These are phyloP conservation scores for Amanita rimosa DNA, from an alignment of 768 basidiomycete species.

Conservation along the genomic window DNA sequence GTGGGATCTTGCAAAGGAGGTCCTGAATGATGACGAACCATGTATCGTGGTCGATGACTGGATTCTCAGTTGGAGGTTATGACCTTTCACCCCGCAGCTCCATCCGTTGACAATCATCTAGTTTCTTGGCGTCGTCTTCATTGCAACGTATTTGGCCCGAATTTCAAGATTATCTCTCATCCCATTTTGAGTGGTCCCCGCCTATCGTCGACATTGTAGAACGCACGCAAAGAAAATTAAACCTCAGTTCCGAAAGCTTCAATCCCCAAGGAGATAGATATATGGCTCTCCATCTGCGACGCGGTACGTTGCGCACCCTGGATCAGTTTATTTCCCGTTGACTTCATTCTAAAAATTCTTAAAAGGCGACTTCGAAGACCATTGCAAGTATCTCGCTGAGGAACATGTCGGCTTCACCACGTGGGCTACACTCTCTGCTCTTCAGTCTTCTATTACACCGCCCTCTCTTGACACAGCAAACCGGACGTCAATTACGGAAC, in stretches of 20 bases:
- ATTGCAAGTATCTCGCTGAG: slow-evolving; percentile 26
- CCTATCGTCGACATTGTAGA: slow-evolving; percentile 21
- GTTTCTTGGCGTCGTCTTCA: slow-evolving; percentile 28
- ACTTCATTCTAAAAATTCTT: background rate
- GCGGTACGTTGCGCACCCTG: slow-evolving; percentile 17
- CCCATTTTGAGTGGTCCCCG: slow-evolving; percentile 31
- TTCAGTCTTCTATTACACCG: slow-evolving; percentile 19
- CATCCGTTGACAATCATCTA: slow-evolving; percentile 8
- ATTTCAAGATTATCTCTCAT: slow-evolving; percentile 25
- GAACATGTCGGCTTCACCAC: slow-evolving; percentile 29
- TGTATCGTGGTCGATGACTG: slow-evolving; percentile 34
- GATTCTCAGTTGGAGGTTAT: slow-evolving; percentile 31
- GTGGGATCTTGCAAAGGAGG: slow-evolving; percentile 25
- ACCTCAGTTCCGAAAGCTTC: slow-evolving; percentile 16
- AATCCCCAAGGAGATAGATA: slow-evolving; percentile 23
- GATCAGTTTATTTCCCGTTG: background rate
- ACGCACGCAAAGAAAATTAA: slow-evolving; percentile 22
- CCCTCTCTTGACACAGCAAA: slow-evolving; percentile 26
- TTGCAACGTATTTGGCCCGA: slow-evolving; percentile 29
- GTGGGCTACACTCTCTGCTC: slow-evolving; percentile 33
- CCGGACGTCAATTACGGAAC: slow-evolving; percentile 25
- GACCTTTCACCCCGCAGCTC: slow-evolving; percentile 8
- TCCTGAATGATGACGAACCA: slow-evolving; percentile 21
- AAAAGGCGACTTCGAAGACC: slow-evolving; percentile 30
- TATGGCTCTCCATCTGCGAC: slow-evolving; percentile 35